Base-by-base conservation (phyloP, 345 rosid genomes). In the Tarenaya hassleriana region DNA sequence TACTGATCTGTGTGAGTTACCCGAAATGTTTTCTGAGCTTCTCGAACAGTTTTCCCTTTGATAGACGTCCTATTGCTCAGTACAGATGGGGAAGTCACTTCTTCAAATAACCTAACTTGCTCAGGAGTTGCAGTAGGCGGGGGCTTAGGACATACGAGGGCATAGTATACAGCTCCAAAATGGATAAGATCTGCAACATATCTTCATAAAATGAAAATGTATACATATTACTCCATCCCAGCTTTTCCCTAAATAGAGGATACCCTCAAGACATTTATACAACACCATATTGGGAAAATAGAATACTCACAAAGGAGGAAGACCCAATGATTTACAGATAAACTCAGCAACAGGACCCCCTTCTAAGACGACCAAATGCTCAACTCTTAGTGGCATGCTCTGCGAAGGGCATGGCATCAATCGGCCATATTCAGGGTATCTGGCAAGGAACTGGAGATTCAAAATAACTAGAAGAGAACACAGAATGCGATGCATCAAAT, bases 171-270 rank as follows among this genome's bases (percentile, higher is more conserved):
- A 58, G 95, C 92, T 72, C 98, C 98, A 67, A 91, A 91, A 24
- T 68, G 76, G 15, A 91, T 86, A 54, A 91, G 96, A 77, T 91
- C 96, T 82, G 92, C 81, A 78, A 84, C 91, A 84, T 67, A 91
- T 80, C 96, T 86, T 86, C 85, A 84, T 34, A 77, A 65, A 68
- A 80, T 72, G 73, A 70, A 60, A 69, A 44, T 38, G 51, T 34
- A 63, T 52, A 55, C 46, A 58, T 50, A 69, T 75, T 66, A 67
- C 49, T 47, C 61, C 41, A 55, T 49, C 50, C 48, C 33, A 37
- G 10, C 45, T 41, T 27, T 9, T 1, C 11, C 3, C 15, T 17
- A 35, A 35, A 44, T 51, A 52, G 27, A 46, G 11, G 40, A 52
- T n/a, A 21, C 37, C 38, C 21, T 16, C n/a, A n/a, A 48, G 44